These are phyloP conservation scores for Diospyros kaki DNA, from an alignment of 148 eudicot species.

Conservation along the genomic window DNA sequence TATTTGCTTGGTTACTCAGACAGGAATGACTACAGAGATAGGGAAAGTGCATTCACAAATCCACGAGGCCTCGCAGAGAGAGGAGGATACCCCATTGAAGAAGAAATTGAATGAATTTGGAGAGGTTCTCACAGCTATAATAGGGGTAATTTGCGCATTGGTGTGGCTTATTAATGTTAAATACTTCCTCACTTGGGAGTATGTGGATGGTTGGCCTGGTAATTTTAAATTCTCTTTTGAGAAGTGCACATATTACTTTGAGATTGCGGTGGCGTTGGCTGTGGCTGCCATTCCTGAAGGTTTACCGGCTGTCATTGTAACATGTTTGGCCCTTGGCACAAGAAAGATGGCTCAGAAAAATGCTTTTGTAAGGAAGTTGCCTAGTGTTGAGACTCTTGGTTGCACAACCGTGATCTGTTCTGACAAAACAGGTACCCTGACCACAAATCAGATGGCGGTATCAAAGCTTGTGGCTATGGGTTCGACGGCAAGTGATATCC, in stretches of 20 bases:
- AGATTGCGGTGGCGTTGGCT: not conserved
- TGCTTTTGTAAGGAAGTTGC: not conserved
- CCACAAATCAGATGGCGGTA: constrained; percentile 51
- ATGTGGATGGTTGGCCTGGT: not conserved
- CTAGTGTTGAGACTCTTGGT: not conserved
- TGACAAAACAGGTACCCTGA: not conserved
- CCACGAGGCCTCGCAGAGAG: not conserved
- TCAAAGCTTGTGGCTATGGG: constrained; percentile 66
- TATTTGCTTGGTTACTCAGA: not conserved
- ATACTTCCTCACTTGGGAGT: not conserved
- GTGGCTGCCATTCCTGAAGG: not conserved
- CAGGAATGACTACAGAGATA: not conserved
- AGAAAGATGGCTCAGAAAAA: not conserved
- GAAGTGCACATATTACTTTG: not conserved
- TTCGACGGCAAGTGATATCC: constrained; percentile 33
- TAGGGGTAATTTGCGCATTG: not conserved
- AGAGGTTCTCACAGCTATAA: not conserved
- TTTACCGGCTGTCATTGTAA: not conserved
- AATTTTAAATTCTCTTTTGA: not conserved
- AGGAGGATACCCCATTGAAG: not conserved
- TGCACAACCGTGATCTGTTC: not conserved
- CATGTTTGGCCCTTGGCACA: not conserved
- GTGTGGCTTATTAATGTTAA: not conserved
- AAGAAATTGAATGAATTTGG: not conserved
- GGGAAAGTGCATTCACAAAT: not conserved